phyloP scores from a whole-genome alignment of 2,329 filamentous ascomycete genomes.

The Cryphonectria naterciae region DNA sequence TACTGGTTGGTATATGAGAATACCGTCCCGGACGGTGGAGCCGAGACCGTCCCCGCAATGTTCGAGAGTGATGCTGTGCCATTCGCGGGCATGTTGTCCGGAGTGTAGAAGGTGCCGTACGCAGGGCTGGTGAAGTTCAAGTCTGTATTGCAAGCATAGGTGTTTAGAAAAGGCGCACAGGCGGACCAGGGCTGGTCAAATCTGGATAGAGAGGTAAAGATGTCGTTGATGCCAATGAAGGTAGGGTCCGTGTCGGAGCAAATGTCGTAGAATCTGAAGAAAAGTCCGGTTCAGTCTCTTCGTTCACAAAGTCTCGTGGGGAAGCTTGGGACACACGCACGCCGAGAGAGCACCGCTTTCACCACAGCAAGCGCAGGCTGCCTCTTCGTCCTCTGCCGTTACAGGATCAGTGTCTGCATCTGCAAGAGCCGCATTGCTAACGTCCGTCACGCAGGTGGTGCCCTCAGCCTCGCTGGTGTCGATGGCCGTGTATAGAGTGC shows the following conservation, averaged over 20 bases:
- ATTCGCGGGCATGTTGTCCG: constrained; percentile 34
- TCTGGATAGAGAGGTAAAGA: neutral
- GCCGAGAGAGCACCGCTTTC: constrained; percentile 42
- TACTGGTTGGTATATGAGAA: constrained; percentile 41
- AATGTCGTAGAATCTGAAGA: constrained; percentile 36
- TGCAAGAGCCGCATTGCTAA: constrained; percentile 27
- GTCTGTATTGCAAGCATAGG: constrained; percentile 34
- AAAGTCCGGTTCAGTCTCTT: neutral
- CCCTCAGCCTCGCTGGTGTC: constrained; percentile 17
- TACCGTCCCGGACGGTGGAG: constrained; percentile 40
- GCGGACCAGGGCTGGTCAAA: neutral
- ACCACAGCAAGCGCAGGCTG: constrained; percentile 41
- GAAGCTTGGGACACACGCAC: constrained; percentile 31
- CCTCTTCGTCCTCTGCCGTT: constrained; percentile 31
- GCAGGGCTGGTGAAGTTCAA: constrained; percentile 32
- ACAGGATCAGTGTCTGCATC: constrained; percentile 33
- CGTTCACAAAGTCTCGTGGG: no score
- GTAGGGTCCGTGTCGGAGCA: constrained; percentile 39
- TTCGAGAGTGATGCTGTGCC: constrained; percentile 40
- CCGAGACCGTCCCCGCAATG: constrained; percentile 37
- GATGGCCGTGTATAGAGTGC: constrained; percentile 35
- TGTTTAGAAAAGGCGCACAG: constrained; percentile 34
- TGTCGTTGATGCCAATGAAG: constrained; percentile 1
- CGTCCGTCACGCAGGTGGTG: constrained; percentile 28
- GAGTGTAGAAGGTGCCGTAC: constrained; percentile 32